Base-by-base conservation (phyloP, 345 rosid genomes). In the Bruguiera parviflora region DNA sequence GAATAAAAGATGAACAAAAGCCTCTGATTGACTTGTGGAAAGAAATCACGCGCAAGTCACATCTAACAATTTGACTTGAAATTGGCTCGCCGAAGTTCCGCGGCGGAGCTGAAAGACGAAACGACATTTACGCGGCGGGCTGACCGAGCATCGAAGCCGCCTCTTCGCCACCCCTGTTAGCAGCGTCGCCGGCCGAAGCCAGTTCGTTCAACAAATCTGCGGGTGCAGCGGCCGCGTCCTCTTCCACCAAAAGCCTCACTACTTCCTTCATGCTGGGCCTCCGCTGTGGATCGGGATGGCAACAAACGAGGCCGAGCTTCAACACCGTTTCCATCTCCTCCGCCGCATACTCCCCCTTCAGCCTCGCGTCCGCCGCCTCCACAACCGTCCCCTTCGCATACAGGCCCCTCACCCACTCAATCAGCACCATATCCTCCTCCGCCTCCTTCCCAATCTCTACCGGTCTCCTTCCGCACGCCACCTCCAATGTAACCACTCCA, bases 281-380 rank as follows among this genome's bases (percentile, higher is more conserved):
- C 58, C 63, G 83, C 0, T 61, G 67, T 0, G 96, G 90, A 75
- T 88, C 89, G 7, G 96, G 96, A 51, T 92, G 96, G 66, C 92
- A 92, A 83, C 96, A 90, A 77, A 85, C 91, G 80, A 92, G 64
- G 53, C 98, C 98, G 52, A 92, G 79, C 75, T 92, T 92, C 79
- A 92, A 72, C 64, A 80, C 73, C 84, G 77, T 66, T 76, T 87
- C 92, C 70, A 87, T 79, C 72, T 87, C 96, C 75, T 80, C 89
- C 51, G 18, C 77, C 22, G 65, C 82, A 37, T 77, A 84, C 64
- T 84, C 92, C 13, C 70, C 79, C 24, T 43, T 67, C 53, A 92
- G 55, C 69, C 90, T 88, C 66, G 53, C 66, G 61, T 87, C 98
- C 25, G 84, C 90, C 10, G 91, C 91, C 67, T 80, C 88, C 47